Base-by-base conservation (phyloP, 2,329 filamentous ascomycete species). In the Dryadomyces quercus-mongolicae region DNA sequence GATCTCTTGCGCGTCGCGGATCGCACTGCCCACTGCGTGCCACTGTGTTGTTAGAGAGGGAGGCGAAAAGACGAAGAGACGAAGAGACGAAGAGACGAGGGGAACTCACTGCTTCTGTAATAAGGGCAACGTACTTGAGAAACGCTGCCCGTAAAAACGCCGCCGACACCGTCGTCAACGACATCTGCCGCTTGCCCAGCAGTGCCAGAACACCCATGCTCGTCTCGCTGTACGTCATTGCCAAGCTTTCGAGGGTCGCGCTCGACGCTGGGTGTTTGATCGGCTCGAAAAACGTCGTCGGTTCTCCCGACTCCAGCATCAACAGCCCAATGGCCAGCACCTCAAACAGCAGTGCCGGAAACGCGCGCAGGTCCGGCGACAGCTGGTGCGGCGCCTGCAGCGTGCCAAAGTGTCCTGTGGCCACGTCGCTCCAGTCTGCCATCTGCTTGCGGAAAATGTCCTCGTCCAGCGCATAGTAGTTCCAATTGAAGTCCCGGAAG, bases 1-100 rank as follows among this genome's bases (percentile, higher is more conserved):
- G 44, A 84, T 73, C 59, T 83, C 80, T 62, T 84, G 80, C 0
- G 78, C 81, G 62, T 84, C 80, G 44, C 78, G 70, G 54, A 84
- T 81, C 0, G 77, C 74, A 21, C 73, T 70, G 1, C 77, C 76
- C 34, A 84, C 69, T 1, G 72, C 71, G 61, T 81, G 77, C 76
- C 76, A 80, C 74, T 78, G 51, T 34, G 52, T 5, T 34, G 13
- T 34, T 31, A 31, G 22, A 25, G 43, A 3, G 10, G n/a, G 9
- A 48, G 21, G 5, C n/a, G n/a, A n/a, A n/a, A n/a, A n/a, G n/a
- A 16, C n/a, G 16, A 51, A 22, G 57, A 38, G 34, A 40, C n/a
- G 34, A 8, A 4, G 13, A 9, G 13, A 16, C 57, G 57, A 50
- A 15, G n/a, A 22, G 8, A 31, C 22, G 21, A 6, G 18, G 1